Evolutionary conservation across 768 basidiomycete genomes (phyloP).

Genomic region (Lactarius tabidus): DNA sequence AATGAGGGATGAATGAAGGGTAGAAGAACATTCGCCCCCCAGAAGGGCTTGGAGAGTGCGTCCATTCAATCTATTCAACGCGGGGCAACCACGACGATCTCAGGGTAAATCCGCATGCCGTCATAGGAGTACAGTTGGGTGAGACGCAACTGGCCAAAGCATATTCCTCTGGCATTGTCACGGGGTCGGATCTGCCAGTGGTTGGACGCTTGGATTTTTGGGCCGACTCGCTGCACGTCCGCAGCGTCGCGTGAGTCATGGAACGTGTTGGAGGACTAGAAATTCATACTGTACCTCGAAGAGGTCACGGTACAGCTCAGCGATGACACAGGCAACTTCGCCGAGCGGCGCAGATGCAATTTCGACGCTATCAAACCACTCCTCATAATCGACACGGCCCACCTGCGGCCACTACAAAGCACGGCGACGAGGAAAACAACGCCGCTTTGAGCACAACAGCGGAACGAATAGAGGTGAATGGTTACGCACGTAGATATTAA

Average conservation of each 20-base stretch:
- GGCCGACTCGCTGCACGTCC: constrained; percentile 17
- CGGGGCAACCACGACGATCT: constrained; percentile 17
- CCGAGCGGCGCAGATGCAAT: constrained; percentile 10
- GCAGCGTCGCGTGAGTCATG: background rate
- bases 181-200: constrained; percentile 16
- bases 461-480: background rate
- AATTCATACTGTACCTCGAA: constrained; percentile 15
- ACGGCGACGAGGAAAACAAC: background rate
- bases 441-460: background rate
- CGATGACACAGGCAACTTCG: constrained; percentile 5
- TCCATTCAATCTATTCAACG: constrained; percentile 4
- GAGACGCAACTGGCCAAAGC: constrained; percentile 18
- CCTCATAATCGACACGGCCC: constrained; percentile 14
- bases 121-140: constrained; percentile 20
- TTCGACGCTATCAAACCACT: constrained; percentile 15
- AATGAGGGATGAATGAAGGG: background rate
- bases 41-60: background rate
- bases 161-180: constrained; percentile 5
- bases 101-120: constrained; percentile 11
- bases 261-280: background rate
- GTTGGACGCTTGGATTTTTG: background rate
- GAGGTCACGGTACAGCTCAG: constrained; percentile 10
- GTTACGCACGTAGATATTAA: constrained; percentile 11
- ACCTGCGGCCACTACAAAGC: constrained; percentile 12
- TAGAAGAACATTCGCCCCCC: background rate